Conservation (phyloP, 768 basidiomycete genomes). For the Leccinum aurantiacum region DNA sequence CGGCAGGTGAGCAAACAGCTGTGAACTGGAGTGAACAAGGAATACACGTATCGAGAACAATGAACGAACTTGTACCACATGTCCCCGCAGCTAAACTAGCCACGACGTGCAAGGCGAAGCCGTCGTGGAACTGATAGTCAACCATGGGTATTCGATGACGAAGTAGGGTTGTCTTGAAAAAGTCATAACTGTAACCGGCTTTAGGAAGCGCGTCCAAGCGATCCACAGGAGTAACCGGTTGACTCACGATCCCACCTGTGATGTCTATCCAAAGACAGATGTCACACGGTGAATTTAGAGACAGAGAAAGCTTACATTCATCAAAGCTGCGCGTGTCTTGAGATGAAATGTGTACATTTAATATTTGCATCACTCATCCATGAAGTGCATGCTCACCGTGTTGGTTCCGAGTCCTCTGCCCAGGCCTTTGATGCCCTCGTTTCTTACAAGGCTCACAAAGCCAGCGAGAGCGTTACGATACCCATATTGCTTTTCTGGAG, state of each 20-base stretch:
- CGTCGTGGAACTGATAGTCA: conserved; percentile 63
- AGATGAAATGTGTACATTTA: conserved; percentile 6
- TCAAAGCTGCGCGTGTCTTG: conserved; percentile 63
- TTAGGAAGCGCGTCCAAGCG: conserved; percentile 3
- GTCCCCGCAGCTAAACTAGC: conserved; percentile 72
- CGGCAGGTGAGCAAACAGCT: conserved; percentile 80
- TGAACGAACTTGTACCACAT: conserved; percentile 75
- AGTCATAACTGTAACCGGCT: conserved; percentile 59
- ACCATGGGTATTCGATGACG: conserved; percentile 51
- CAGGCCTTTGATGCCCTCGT: conserved; percentile 71
- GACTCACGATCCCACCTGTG: conserved; percentile 83
- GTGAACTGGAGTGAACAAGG: conserved; percentile 6
- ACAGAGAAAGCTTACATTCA: conserved; percentile 56
- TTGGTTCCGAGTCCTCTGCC: conserved; percentile 78
- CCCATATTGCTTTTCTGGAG: conserved; percentile 69
- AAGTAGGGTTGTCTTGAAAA: conserved; percentile 64
- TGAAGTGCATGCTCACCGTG: conserved; percentile 44
- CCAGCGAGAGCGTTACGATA: conserved; percentile 82
- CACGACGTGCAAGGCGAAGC: conserved; percentile 62
- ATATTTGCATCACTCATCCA: conserved; percentile 1
- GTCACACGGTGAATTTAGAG: conserved; percentile 4
- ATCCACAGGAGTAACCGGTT: background rate
- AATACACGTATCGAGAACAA: conserved; percentile 5
- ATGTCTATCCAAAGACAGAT: conserved; percentile 45
- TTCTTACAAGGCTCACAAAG: conserved; percentile 58